phyloP scores from a whole-genome alignment of 352 stramenopile genomes.

The Phytophthora brassicae region DNA sequence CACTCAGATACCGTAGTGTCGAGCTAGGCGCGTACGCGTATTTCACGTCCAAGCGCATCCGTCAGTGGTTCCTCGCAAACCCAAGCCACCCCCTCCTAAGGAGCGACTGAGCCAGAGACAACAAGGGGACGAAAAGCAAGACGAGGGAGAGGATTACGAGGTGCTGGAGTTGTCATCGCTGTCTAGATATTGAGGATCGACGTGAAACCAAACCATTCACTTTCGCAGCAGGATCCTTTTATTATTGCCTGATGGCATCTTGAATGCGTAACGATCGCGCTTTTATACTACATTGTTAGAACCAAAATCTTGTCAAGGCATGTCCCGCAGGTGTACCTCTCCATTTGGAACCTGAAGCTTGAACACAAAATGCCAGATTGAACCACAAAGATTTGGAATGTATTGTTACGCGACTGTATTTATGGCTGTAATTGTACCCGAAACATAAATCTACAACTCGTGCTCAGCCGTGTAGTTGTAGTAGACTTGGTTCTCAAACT shows the following conservation, averaged over 20 bases:
- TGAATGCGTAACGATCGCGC: neutral
- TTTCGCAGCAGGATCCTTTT: slow-evolving; percentile 30
- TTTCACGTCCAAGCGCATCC: slow-evolving; percentile 39
- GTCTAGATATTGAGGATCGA: slow-evolving; percentile 25
- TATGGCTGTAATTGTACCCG: neutral
- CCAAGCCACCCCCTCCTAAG: slow-evolving; percentile 24
- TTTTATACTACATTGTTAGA: slow-evolving; percentile 23
- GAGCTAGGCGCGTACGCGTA: slow-evolving; percentile 41
- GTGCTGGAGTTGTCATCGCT: slow-evolving; percentile 26
- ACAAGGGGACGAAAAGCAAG: slow-evolving; percentile 1
- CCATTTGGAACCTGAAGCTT: slow-evolving; percentile 21
- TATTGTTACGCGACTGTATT: neutral
- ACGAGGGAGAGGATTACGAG: slow-evolving; percentile 10
- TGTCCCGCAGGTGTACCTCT: slow-evolving; percentile 35
- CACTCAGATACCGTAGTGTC: too few species aligned
- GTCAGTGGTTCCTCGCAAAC: slow-evolving; percentile 21
- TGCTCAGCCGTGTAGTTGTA: slow-evolving; percentile 34
- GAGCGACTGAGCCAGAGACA: slow-evolving; percentile 14
- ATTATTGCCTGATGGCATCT: neutral
- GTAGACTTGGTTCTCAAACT: slow-evolving; percentile 41
- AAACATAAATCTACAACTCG: slow-evolving; percentile 9
- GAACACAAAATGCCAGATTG: neutral
- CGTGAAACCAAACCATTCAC: slow-evolving; percentile 30
- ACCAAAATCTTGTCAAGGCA: slow-evolving; percentile 9
- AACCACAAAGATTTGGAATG: neutral